These are phyloP conservation scores for Helenozyma rhizophorensis DNA, from an alignment of 805 yeast species.

Conservation along the genomic window DNA sequence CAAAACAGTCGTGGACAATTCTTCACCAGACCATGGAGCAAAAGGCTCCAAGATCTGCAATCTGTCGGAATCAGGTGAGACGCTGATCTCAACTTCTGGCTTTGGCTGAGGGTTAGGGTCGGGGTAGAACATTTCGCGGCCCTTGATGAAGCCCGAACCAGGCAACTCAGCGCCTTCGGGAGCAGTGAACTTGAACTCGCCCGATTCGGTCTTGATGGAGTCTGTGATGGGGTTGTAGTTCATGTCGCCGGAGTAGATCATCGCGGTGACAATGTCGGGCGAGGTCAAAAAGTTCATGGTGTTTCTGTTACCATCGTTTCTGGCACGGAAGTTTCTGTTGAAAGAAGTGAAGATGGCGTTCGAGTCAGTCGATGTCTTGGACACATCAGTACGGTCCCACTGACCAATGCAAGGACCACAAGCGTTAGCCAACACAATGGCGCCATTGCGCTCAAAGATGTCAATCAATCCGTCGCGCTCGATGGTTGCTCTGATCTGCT, in stretches of 20 bases:
- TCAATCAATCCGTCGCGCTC: constrained; percentile 90
- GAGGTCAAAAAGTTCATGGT: constrained; percentile 98
- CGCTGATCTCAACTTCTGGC: constrained; percentile 55
- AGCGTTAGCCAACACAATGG: constrained; percentile 90
- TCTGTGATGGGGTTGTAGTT: constrained; percentile 90
- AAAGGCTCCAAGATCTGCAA: constrained; percentile 89
- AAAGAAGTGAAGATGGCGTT: constrained; percentile 95
- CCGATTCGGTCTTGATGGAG: constrained; percentile 65
- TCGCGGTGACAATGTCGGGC: constrained; percentile 95
- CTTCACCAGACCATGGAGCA: constrained; percentile 80
- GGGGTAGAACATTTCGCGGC: constrained; percentile 75
- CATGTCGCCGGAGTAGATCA: constrained; percentile 92
- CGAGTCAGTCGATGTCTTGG: constrained; percentile 57
- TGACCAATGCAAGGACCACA: constrained; percentile 99
- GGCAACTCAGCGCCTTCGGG: constrained; percentile 88
- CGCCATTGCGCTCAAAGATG: constrained; percentile 82
- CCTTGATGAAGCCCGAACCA: constrained; percentile 65
- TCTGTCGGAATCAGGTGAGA: constrained; percentile 88
- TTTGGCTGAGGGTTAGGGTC: constrained; percentile 61
- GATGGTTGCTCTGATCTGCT: constrained; percentile 94
- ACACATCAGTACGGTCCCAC: constrained; percentile 90
- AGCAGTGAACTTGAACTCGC: constrained; percentile 75
- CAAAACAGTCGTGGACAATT: constrained; percentile 68
- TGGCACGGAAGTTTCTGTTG: constrained; percentile 95
- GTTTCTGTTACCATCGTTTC: constrained; percentile 97